phyloP scores from a whole-genome alignment of 2,329 filamentous ascomycete species.

The Exophiala aquamarina region DNA sequence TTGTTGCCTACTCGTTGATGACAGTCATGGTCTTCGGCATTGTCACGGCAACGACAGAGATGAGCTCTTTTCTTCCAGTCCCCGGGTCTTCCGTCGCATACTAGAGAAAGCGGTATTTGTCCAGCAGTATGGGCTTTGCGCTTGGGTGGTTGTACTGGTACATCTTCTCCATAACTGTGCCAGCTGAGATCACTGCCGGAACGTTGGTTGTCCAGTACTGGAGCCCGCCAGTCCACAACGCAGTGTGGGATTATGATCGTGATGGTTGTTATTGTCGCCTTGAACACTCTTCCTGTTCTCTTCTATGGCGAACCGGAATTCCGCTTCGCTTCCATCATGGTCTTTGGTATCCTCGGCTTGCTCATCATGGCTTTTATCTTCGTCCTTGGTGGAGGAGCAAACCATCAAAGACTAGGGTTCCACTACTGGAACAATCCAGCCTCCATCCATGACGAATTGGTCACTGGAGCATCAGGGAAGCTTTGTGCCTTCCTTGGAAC shows the following conservation, averaged over 20 bases:
- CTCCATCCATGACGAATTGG: slow-evolving; percentile 50
- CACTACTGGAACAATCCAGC: slow-evolving; percentile 52
- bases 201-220: slow-evolving; percentile 66
- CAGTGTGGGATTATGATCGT: slow-evolving; percentile 57
- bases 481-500: slow-evolving; percentile 55
- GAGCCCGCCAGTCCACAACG: slow-evolving; percentile 45
- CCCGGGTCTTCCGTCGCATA: slow-evolving; percentile 46
- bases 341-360: slow-evolving; percentile 54
- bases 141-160: slow-evolving; percentile 52
- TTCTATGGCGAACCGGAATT: slow-evolving; percentile 57
- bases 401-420: slow-evolving; percentile 51
- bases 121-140: slow-evolving; percentile 43
- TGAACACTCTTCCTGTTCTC: slow-evolving; percentile 50
- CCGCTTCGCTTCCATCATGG: slow-evolving; percentile 53
- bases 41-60: slow-evolving; percentile 46
- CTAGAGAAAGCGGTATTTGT: slow-evolving; percentile 44
- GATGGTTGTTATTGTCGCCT: slow-evolving; percentile 56
- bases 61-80: slow-evolving; percentile 43
- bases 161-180: slow-evolving; percentile 46
- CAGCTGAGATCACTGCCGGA: slow-evolving; percentile 64
- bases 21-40: slow-evolving; percentile 48
- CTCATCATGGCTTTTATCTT: slow-evolving; percentile 55
- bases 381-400: slow-evolving; percentile 57
- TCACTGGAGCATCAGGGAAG: slow-evolving; percentile 46
- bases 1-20: slow-evolving; percentile 33